phyloP scores from a whole-genome alignment of 2,329 filamentous ascomycete genomes.

The Teratosphaeriaceae sp. region DNA sequence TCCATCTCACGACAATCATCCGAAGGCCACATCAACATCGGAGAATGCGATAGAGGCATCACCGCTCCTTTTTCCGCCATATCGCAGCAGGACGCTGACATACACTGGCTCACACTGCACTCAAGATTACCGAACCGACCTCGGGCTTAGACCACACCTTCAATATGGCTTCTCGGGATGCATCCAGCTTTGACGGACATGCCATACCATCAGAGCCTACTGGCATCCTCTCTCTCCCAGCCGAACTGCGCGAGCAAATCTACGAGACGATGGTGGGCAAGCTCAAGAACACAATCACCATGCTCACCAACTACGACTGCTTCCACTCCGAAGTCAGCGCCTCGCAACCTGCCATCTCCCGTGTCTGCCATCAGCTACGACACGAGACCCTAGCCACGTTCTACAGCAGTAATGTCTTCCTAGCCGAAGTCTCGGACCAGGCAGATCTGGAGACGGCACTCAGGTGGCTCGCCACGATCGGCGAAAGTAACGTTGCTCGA shows the following conservation, averaged over 20 bases:
- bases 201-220: not conserved
- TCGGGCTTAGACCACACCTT: no score
- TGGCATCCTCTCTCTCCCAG: slow-evolving; percentile 18
- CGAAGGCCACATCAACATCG: no score
- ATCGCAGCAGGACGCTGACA: no score
- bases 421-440: slow-evolving; percentile 15
- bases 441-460: slow-evolving; percentile 15
- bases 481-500: slow-evolving; percentile 14
- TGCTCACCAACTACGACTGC: slow-evolving; percentile 14
- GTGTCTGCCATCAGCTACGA: slow-evolving; percentile 17
- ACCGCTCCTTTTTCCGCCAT: no score
- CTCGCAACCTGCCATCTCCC: slow-evolving; percentile 14
- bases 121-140: no score
- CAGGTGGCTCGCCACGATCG: slow-evolving; percentile 16
- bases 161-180: no score
- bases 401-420: slow-evolving; percentile 21
- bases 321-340: slow-evolving; percentile 14
- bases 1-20: no score
- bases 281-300: slow-evolving; percentile 17
- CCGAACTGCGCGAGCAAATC: slow-evolving; percentile 23
- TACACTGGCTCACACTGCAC: no score
- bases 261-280: slow-evolving; percentile 20
- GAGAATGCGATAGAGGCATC: no score
- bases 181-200: no score
- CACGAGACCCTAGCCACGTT: slow-evolving; percentile 17